Percentiles rank a stretch among this genome's conserved stretches.
Evolutionary conservation across 139 green algal genomes (phyloP).

Genomic region (Chlorella sorokiniana): DNA sequence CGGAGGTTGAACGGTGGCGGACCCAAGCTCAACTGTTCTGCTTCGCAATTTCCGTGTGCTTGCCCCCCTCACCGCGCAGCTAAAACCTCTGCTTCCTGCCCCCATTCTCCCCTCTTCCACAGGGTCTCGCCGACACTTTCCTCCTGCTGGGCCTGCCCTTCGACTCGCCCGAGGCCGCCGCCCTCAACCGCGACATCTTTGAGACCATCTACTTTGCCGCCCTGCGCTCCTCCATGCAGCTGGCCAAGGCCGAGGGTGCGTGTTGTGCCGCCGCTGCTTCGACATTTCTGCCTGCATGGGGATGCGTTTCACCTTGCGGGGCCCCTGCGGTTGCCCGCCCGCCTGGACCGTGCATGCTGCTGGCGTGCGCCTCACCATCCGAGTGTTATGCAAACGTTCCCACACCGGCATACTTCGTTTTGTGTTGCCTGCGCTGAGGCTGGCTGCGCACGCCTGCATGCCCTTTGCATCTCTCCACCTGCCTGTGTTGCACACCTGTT

Average conservation of each 20-base stretch:
- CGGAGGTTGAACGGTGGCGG: too few relatives aligned
- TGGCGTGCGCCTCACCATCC: too few relatives aligned
- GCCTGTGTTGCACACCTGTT: too few relatives aligned
- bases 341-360: too few relatives aligned
- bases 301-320: too few relatives aligned
- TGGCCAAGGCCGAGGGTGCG: constrained; percentile 66
- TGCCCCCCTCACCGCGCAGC: neutral
- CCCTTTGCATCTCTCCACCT: neutral
- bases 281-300: too few relatives aligned
- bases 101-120: constrained; percentile 40
- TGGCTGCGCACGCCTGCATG: neutral
- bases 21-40: too few relatives aligned
- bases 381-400: too few relatives aligned
- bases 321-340: too few relatives aligned
- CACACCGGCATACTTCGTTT: too few relatives aligned
- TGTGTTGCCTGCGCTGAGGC: too few relatives aligned
- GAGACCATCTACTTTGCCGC: constrained; percentile 96
- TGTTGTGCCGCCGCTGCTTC: neutral
- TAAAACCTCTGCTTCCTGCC: neutral
- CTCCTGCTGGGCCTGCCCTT: constrained; percentile 98
- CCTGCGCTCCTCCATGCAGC: constrained; percentile 78
- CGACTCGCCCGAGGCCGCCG: constrained; percentile 81
- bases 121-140: constrained; percentile 98
- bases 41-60: neutral
- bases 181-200: constrained; percentile 95